phyloP scores from a whole-genome alignment of 768 basidiomycete species.

The Thelephora ganbajun region DNA sequence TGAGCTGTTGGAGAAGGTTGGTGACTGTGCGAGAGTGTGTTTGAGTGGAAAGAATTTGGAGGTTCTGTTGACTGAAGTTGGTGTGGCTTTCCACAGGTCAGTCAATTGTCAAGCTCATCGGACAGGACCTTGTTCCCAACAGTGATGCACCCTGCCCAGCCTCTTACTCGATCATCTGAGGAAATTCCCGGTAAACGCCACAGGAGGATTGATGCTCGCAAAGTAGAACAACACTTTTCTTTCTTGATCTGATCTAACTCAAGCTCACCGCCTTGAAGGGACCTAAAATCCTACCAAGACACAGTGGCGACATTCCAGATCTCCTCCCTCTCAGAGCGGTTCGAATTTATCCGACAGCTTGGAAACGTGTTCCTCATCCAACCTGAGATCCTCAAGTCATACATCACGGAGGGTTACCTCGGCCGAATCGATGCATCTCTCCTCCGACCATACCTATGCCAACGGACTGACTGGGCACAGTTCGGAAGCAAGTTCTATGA shows the following conservation, averaged over 20 bases:
- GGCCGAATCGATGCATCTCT: constrained; percentile 81
- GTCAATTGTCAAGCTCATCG: constrained; percentile 6
- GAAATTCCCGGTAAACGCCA: constrained; percentile 93
- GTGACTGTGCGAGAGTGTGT: constrained; percentile 59
- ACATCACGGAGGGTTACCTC: constrained; percentile 88
- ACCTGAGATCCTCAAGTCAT: constrained; percentile 88
- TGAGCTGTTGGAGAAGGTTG: constrained; percentile 69
- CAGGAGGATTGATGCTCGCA: constrained; percentile 94
- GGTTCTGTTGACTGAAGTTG: constrained; percentile 84
- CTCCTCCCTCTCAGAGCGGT: constrained; percentile 79
- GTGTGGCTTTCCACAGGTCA: constrained; percentile 85
- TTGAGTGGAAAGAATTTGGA: constrained; percentile 90
- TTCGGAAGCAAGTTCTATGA: constrained; percentile 76
- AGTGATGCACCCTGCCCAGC: constrained; percentile 25
- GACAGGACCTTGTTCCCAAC: neutral
- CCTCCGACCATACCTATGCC: constrained; percentile 80
- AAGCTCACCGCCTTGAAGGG: constrained; percentile 31
- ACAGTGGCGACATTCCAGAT: constrained; percentile 71
- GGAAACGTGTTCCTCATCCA: constrained; percentile 95
- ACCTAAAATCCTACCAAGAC: constrained; percentile 95
- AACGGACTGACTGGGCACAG: constrained; percentile 83
- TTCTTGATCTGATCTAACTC: constrained; percentile 1
- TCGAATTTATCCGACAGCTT: constrained; percentile 94
- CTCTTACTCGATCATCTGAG: constrained; percentile 87
- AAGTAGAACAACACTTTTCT: constrained; percentile 43